A percentile compares a stretch with the other conserved stretches of the same genome.
Conservation (phyloP, 495 filamentous ascomycete genomes). For the Penicillium coprophilum region DNA sequence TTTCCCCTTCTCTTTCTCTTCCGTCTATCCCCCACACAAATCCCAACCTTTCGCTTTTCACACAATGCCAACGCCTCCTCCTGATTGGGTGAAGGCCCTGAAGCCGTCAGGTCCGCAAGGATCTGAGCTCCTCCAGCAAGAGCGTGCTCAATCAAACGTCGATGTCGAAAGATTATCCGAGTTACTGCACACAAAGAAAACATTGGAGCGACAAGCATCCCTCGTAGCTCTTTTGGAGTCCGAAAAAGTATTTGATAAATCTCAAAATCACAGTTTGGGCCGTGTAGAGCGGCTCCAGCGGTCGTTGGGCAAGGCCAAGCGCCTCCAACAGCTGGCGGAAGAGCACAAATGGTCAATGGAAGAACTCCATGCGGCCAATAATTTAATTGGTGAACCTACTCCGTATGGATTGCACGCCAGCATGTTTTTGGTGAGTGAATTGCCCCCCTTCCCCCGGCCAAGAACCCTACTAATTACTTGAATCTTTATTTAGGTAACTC, state of each 20-base stretch:
- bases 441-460: background rate
- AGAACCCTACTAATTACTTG: slow-evolving; percentile 8
- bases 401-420: slow-evolving; percentile 66
- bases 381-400: slow-evolving; percentile 63
- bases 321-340: slow-evolving; percentile 60
- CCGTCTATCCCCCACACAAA: background rate
- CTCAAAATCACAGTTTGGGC: slow-evolving; percentile 64
- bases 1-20: slow-evolving; percentile 10
- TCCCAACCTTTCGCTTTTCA: background rate
- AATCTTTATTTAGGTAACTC: slow-evolving; percentile 50
- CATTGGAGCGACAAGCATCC: slow-evolving; percentile 50
- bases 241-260: slow-evolving; percentile 68
- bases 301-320: slow-evolving; percentile 62
- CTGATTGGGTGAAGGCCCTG: slow-evolving; percentile 64
- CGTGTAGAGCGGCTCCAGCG: slow-evolving; percentile 63
- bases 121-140: slow-evolving; percentile 55
- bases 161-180: slow-evolving; percentile 58
- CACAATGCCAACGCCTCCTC: slow-evolving; percentile 45
- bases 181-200: slow-evolving; percentile 59
- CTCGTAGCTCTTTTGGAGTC: slow-evolving; percentile 56
- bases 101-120: slow-evolving; percentile 62
- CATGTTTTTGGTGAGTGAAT: slow-evolving; percentile 59
- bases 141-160: slow-evolving; percentile 60
- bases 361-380: slow-evolving; percentile 58
- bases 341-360: slow-evolving; percentile 62